Evolutionary conservation across 441 rosid species (phyloP).

Genomic region (Metrosideros polymorpha): DNA sequence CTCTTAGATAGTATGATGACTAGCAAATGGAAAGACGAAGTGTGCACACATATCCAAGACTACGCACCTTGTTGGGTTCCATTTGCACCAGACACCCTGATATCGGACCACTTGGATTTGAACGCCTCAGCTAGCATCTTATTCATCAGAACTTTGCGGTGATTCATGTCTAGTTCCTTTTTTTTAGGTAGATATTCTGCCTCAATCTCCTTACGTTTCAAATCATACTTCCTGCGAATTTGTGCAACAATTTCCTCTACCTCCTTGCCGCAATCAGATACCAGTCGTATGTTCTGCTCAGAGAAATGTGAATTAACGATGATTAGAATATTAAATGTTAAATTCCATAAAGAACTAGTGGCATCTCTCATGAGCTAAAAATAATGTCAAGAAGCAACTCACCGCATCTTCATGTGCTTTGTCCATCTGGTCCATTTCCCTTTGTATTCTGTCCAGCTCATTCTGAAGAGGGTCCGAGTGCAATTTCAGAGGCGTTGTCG

Average conservation of each 20-base stretch:
- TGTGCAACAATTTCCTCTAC: constrained; percentile 48
- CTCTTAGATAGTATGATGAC: neutral
- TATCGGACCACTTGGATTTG: constrained; percentile 48
- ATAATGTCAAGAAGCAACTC: constrained; percentile 14
- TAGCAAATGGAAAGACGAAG: neutral
- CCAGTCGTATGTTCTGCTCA: constrained; percentile 44
- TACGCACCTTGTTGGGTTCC: constrained; percentile 41
- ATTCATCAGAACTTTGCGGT: constrained; percentile 38
- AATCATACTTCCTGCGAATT: constrained; percentile 48
- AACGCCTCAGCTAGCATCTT: constrained; percentile 74
- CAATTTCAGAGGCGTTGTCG: constrained; percentile 26
- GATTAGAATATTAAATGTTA: constrained; percentile 3
- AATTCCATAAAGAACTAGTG: constrained; percentile 2
- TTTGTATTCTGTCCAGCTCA: constrained; percentile 62
- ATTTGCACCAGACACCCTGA: constrained; percentile 16
- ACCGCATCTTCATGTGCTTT: constrained; percentile 45
- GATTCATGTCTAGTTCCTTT: constrained; percentile 31
- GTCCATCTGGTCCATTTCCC: constrained; percentile 35
- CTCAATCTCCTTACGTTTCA: constrained; percentile 41
- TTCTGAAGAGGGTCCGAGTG: constrained; percentile 60
- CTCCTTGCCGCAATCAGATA: constrained; percentile 52
- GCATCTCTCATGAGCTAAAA: neutral
- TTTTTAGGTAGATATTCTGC: constrained; percentile 25
- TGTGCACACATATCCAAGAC: neutral
- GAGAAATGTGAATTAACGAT: constrained; percentile 4